A percentile compares a stretch with the other conserved stretches of the same genome.
phyloP scores from a whole-genome alignment of 164 flowering plant genomes.

The Annona cherimola region DNA sequence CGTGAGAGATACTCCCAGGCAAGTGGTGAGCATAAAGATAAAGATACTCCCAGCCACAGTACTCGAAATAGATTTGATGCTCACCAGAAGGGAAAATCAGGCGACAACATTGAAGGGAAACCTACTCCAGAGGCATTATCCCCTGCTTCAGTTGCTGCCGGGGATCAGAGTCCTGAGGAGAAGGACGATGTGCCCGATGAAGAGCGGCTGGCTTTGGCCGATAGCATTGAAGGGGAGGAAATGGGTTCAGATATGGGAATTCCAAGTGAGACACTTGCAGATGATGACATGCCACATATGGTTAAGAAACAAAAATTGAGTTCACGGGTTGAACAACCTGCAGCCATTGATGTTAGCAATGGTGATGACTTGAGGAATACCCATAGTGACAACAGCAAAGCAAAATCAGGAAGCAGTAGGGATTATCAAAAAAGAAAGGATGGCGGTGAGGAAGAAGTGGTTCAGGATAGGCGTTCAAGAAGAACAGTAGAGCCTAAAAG shows the following conservation, averaged over 20 bases:
- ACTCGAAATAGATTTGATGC: constrained; percentile 24
- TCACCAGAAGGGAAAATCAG: constrained; percentile 41
- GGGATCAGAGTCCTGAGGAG: constrained; percentile 40
- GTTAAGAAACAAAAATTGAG: constrained; percentile 43
- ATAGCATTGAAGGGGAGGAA: constrained; percentile 46
- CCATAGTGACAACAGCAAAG: constrained; percentile 78
- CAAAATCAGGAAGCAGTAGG: constrained; percentile 68
- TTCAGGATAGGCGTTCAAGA: constrained; percentile 47
- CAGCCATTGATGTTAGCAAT: constrained; percentile 37
- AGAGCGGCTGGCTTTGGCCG: constrained; percentile 24
- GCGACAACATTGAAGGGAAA: constrained; percentile 44
- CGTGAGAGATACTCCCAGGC: constrained; percentile 33
- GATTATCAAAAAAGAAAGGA: constrained; percentile 51
- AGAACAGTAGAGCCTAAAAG: constrained; percentile 33
- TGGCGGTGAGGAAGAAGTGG: constrained; percentile 65
- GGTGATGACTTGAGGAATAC: constrained; percentile 55
- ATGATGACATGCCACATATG: constrained; percentile 21
- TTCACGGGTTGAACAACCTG: constrained; percentile 47
- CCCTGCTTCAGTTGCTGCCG: constrained; percentile 25
- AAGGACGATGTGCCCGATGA: constrained; percentile 28
- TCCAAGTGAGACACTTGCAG: constrained; percentile 25
- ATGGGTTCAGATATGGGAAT: constrained; percentile 18
- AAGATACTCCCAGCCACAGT: constrained; percentile 26
- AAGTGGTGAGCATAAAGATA: constrained; percentile 14
- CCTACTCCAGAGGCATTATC: constrained; percentile 34